Percentiles rank a stretch among this genome's conserved stretches.
phyloP scores from a whole-genome alignment of 306 rosid genomes.

The Cucumis sativus region DNA sequence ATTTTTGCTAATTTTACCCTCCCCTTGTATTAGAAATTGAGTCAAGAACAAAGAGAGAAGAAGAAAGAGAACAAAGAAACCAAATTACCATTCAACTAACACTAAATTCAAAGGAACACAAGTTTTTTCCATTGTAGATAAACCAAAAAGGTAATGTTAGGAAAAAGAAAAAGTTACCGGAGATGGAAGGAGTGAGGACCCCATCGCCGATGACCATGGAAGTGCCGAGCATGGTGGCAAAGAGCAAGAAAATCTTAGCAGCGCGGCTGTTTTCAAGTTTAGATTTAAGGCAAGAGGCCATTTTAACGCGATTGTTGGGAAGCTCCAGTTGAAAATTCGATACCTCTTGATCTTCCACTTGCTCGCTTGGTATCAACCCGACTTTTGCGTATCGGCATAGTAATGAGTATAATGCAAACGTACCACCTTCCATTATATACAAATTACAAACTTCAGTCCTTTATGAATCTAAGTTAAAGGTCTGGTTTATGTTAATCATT shows the following conservation, averaged over 20 bases:
- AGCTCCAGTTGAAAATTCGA: constrained; percentile 20
- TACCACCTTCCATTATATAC: constrained; percentile 9
- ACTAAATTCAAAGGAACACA: too few relatives aligned
- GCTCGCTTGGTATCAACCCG: constrained; percentile 22
- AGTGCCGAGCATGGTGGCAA: constrained; percentile 25
- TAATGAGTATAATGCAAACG: constrained; percentile 20
- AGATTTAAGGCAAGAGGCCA: constrained; percentile 12
- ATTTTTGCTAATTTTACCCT: too few relatives aligned
- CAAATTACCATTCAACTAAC: too few relatives aligned
- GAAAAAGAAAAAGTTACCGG: background rate
- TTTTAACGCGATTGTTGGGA: constrained; percentile 6
- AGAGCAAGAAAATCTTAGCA: constrained; percentile 9
- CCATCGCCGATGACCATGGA: constrained; percentile 39
- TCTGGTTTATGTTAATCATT: too few relatives aligned
- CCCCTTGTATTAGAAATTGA: too few relatives aligned
- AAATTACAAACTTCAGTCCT: too few relatives aligned
- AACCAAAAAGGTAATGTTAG: too few relatives aligned
- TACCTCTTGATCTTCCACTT: constrained; percentile 20
- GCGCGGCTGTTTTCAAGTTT: constrained; percentile 11
- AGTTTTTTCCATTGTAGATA: too few relatives aligned
- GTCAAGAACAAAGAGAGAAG: too few relatives aligned
- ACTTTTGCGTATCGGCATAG: constrained; percentile 26
- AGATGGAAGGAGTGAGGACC: constrained; percentile 21
- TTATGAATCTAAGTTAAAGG: too few relatives aligned
- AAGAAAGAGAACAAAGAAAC: too few relatives aligned